A percentile compares a stretch with the other conserved stretches of the same genome.
These are phyloP conservation scores for Jasminum sambac DNA, from an alignment of 257 asterid species.

Conservation along the genomic window DNA sequence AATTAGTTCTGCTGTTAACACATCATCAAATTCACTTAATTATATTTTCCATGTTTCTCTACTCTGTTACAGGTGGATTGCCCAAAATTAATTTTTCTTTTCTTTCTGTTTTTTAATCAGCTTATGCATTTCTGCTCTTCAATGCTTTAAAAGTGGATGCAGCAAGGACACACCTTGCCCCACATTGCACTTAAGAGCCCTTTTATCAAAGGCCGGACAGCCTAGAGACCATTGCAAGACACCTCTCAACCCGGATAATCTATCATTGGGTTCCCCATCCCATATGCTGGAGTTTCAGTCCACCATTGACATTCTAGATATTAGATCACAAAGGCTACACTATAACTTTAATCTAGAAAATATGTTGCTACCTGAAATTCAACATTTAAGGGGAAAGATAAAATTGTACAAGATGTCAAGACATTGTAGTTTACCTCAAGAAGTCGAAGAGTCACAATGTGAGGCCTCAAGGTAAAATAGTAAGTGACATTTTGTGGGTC, in stretches of 20 bases:
- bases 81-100: too few species aligned
- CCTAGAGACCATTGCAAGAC: too few species aligned
- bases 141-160: background rate
- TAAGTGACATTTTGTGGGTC: conserved; percentile 66
- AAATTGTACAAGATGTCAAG: conserved; percentile 7
- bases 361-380: background rate
- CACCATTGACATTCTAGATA: background rate
- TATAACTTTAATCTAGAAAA: background rate
- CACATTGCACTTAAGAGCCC: background rate
- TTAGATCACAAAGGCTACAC: background rate
- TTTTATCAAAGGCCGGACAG: background rate
- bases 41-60: background rate
- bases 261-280: too few species aligned
- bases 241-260: too few species aligned
- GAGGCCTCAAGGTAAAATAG: conserved; percentile 89
- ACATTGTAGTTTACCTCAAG: conserved; percentile 61
- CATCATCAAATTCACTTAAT: background rate
- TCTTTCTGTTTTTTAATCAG: background rate
- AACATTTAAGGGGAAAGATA: background rate
- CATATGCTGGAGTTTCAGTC: background rate
- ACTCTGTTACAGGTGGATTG: background rate
- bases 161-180: background rate
- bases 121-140: background rate
- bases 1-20: background rate
- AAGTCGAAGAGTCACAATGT: conserved; percentile 75